A percentile compares a stretch with the other conserved stretches of the same genome.
Conservation (phyloP, 116 monocot species). For the Posidonia oceanica region DNA sequence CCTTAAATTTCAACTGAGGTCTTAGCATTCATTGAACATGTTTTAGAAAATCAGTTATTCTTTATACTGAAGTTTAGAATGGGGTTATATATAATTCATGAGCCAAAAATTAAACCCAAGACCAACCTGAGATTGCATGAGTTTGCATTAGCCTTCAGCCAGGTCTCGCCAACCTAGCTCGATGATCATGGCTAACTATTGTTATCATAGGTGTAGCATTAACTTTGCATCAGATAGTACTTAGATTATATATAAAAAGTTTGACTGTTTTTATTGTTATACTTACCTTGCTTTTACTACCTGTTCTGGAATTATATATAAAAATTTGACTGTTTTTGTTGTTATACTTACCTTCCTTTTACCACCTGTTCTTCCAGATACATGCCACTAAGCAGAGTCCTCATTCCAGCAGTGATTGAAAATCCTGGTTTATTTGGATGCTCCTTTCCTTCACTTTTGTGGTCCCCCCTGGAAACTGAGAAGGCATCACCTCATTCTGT, state of each 20-base stretch:
- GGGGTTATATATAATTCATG: no score
- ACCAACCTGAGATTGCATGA: no score
- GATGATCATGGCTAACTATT: neutral
- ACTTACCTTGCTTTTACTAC: neutral
- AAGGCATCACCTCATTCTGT: constrained; percentile 24
- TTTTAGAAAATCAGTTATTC: no score
- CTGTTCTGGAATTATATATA: neutral
- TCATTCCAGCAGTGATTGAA: constrained; percentile 24
- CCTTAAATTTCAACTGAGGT: no score
- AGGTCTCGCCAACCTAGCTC: no score
- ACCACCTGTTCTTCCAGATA: constrained; percentile 52
- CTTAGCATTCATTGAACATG: no score
- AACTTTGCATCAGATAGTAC: neutral
- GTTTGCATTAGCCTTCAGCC: no score
- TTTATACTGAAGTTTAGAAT: no score
- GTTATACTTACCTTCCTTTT: neutral
- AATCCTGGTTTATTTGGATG: constrained; percentile 25
- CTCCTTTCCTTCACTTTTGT: constrained; percentile 30
- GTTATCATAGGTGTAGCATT: neutral
- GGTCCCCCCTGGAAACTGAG: constrained; percentile 12
- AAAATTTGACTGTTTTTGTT: neutral
- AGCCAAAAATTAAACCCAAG: no score
- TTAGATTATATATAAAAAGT: neutral
- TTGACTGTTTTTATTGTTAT: neutral
- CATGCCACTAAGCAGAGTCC: constrained; percentile 63